Evolutionary conservation across 2,329 filamentous ascomycete species (phyloP).

Genomic region (Cercospora citrullina): DNA sequence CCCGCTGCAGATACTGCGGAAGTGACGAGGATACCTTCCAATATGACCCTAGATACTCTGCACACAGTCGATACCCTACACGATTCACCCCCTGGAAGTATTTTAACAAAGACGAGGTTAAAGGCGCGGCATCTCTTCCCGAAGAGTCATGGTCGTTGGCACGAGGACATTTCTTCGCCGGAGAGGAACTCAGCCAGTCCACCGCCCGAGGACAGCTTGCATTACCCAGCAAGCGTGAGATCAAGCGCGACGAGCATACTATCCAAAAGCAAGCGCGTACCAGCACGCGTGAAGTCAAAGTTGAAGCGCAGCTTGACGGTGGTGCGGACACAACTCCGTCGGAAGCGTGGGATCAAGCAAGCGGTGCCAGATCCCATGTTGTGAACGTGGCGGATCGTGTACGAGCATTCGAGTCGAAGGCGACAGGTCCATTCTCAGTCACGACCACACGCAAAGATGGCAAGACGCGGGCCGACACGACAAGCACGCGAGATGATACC

Average conservation of each 20-base stretch:
- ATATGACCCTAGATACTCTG: slow-evolving; percentile 1
- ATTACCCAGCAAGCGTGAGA: slow-evolving; percentile 4
- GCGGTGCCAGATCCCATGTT: not conserved
- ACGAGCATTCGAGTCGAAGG: slow-evolving; percentile 22
- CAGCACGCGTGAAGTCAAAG: slow-evolving; percentile 11
- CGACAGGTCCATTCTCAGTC: not conserved
- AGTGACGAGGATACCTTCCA: slow-evolving; percentile 1
- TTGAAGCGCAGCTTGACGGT: slow-evolving; percentile 21
- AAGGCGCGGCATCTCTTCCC: slow-evolving; percentile 13
- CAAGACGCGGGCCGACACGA: slow-evolving; percentile 1
- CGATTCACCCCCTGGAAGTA: slow-evolving; percentile 10
- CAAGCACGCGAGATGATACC: not conserved
- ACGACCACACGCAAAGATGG: slow-evolving; percentile 4
- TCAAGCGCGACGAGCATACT: slow-evolving; percentile 8
- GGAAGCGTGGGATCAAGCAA: slow-evolving; percentile 2
- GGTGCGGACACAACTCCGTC: slow-evolving; percentile 14
- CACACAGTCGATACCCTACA: not conserved
- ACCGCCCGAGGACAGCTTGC: slow-evolving; percentile 17
- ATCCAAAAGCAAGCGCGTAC: slow-evolving; percentile 1
- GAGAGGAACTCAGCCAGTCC: slow-evolving; percentile 16
- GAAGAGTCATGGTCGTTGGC: slow-evolving; percentile 17
- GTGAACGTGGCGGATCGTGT: slow-evolving; percentile 28
- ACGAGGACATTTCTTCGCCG: slow-evolving; percentile 14
- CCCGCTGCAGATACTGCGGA: not conserved
- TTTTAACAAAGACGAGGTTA: not conserved